Percentiles rank a stretch among this genome's conserved stretches.
phyloP scores from a whole-genome alignment of 139 green algal genomes.

The Closterium sp. region DNA sequence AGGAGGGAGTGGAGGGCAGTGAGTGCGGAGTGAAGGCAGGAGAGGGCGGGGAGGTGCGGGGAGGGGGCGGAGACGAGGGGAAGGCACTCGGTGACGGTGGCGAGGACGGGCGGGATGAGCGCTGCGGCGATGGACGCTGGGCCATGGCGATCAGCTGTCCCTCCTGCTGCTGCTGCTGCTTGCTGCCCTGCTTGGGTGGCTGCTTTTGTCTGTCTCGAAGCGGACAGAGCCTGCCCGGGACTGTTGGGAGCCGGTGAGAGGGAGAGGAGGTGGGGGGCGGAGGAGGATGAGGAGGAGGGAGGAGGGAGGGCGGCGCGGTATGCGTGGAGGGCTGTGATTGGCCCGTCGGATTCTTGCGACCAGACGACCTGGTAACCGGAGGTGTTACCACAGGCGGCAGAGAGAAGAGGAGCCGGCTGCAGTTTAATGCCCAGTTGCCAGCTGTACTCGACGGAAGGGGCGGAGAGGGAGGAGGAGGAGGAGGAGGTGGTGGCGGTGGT shows the following conservation, averaged over 20 bases:
- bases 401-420: neutral
- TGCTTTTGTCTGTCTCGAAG: neutral
- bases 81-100: neutral
- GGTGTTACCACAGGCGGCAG: neutral
- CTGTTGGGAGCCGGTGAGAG: neutral
- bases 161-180: neutral
- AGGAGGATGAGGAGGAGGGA: neutral
- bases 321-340: neutral
- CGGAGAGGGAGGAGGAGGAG: neutral
- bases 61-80: neutral
- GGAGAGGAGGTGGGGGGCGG: neutral
- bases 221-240: neutral
- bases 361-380: neutral
- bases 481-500: no score
- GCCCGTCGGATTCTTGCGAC: neutral
- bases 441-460: neutral
- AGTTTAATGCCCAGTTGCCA: neutral
- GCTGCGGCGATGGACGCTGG: neutral
- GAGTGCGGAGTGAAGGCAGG: neutral
- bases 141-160: neutral
- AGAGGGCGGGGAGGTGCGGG: neutral
- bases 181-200: neutral
- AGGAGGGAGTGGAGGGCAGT: neutral
- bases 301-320: neutral
- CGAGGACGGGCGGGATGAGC: neutral